Percentiles rank a stretch among this genome's conserved stretches.
These are phyloP conservation scores for Corchorus capsularis DNA, from an alignment of 345 rosid species.

Conservation along the genomic window DNA sequence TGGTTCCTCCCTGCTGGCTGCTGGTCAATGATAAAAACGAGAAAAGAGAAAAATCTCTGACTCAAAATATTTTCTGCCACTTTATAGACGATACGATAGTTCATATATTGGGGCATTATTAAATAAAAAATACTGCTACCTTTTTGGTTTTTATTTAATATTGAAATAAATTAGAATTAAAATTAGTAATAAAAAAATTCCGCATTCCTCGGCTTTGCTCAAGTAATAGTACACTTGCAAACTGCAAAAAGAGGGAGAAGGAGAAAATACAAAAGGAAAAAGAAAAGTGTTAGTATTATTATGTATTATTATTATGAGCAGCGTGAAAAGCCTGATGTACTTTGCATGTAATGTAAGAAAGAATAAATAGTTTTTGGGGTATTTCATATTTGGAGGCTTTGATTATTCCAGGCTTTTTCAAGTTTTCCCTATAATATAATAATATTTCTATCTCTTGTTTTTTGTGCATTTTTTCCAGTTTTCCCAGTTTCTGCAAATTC, in stretches of 20 bases:
- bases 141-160: too few relatives aligned
- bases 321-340: conserved; percentile 21
- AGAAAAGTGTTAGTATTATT: too few relatives aligned
- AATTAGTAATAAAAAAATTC: background rate
- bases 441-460: background rate
- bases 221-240: background rate
- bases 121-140: background rate
- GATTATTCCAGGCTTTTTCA: conserved; percentile 15
- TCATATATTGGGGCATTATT: background rate
- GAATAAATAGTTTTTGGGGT: too few relatives aligned
- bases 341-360: conserved; percentile 10
- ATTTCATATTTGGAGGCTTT: background rate
- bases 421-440: background rate
- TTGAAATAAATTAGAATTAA: background rate
- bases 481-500: background rate
- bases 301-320: conserved; percentile 11
- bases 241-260: background rate
- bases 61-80: background rate
- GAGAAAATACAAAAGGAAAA: background rate
- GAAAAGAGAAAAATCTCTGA: background rate
- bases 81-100: background rate
- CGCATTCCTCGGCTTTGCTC: conserved; percentile 15
- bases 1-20: too few relatives aligned
- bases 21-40: background rate
- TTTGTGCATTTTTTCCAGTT: background rate